A percentile compares a stretch with the other conserved stretches of the same genome.
phyloP scores from a whole-genome alignment of 768 basidiomycete genomes.

The Russula brevipes region DNA sequence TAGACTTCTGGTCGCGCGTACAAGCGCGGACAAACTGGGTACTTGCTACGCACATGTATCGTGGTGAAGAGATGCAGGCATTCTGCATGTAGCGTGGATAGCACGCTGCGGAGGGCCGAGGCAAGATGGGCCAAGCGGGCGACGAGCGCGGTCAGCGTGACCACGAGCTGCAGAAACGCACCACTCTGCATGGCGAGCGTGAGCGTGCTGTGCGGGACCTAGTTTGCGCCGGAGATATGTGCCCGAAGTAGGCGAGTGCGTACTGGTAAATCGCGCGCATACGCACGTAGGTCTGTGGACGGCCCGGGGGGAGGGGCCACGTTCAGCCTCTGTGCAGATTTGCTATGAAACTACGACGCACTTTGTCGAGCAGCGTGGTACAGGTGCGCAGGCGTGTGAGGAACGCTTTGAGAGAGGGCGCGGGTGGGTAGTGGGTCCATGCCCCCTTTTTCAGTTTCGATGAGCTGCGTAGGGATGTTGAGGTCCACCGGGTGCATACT shows the following conservation, averaged over 20 bases:
- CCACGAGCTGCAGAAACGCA: slow-evolving; percentile 64
- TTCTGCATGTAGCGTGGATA: slow-evolving; percentile 9
- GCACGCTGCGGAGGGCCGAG: not conserved
- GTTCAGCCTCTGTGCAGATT: not conserved
- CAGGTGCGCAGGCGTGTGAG: slow-evolving; percentile 36
- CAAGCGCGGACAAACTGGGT: not conserved
- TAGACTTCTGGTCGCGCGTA: not conserved
- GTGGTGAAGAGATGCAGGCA: not conserved
- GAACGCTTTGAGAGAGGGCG: slow-evolving; percentile 33
- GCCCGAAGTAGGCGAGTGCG: not conserved
- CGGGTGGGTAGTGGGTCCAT: slow-evolving; percentile 59
- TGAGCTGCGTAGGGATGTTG: slow-evolving; percentile 32
- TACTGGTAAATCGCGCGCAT: slow-evolving; percentile 53
- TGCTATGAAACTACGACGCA: slow-evolving; percentile 26
- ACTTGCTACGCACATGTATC: slow-evolving; percentile 14
- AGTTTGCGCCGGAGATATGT: not conserved
- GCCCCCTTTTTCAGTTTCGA: slow-evolving; percentile 49
- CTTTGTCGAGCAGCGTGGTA: slow-evolving; percentile 44
- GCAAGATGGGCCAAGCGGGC: slow-evolving; percentile 43
- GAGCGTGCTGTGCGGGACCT: slow-evolving; percentile 44
- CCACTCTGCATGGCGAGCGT: slow-evolving; percentile 62
- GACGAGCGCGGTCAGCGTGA: slow-evolving; percentile 55
- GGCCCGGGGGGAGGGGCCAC: not conserved
- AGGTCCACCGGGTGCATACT: not conserved
- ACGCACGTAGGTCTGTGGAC: slow-evolving; percentile 41